Percentiles rank a stretch among this genome's conserved stretches.
Evolutionary conservation across 2,329 filamentous ascomycete species (phyloP).

Genomic region (Fusarium irregulare): DNA sequence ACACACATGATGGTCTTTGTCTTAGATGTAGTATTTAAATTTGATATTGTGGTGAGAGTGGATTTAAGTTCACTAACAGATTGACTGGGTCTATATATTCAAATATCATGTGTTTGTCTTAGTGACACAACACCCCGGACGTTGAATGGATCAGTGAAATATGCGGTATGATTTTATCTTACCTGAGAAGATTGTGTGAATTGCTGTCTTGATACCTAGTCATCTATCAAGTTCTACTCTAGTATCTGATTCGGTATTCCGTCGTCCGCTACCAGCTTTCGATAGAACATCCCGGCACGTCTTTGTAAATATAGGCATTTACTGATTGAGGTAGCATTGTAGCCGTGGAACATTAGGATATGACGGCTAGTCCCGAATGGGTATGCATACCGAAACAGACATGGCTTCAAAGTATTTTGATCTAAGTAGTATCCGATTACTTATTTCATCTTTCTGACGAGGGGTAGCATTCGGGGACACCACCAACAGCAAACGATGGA

Average conservation of each 20-base stretch:
- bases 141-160: not conserved
- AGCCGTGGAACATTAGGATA: not conserved
- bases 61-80: not conserved
- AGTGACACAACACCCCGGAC: fast-evolving
- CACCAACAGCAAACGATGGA: not conserved
- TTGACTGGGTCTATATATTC: not conserved
- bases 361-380: not conserved
- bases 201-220: not conserved
- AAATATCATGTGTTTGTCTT: not conserved
- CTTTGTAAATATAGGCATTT: too few relatives aligned
- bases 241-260: too few relatives aligned
- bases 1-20: not conserved
- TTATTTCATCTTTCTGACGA: not conserved
- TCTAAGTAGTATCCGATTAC: not conserved
- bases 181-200: not conserved
- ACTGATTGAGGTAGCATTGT: too few relatives aligned
- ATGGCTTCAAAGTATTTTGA: not conserved
- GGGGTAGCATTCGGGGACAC: not conserved
- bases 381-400: not conserved
- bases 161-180: too few relatives aligned
- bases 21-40: not conserved
- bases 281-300: too few relatives aligned
- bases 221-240: too few relatives aligned
- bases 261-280: not conserved
- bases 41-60: not conserved